Evolutionary conservation across 2,329 filamentous ascomycete species (phyloP).

Genomic region (Nemania diffusa): DNA sequence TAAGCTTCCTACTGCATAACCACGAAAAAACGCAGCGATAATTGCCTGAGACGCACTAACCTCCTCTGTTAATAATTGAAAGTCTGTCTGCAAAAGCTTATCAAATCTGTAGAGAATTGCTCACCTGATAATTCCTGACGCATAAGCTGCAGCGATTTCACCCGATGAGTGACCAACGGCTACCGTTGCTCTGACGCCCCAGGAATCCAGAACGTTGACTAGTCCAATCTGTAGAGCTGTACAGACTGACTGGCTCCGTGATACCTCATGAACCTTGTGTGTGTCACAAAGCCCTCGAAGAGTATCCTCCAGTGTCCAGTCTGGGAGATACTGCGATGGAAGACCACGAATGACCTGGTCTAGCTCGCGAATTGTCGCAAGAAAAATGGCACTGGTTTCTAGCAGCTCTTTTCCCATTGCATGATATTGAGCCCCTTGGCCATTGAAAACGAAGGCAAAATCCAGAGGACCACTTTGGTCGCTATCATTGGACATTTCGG

Average conservation of each 20-base stretch:
- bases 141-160: slow-evolving; percentile 56
- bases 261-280: not conserved
- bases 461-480: too few species aligned
- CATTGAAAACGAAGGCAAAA: slow-evolving; percentile 24
- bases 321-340: not conserved
- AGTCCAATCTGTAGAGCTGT: slow-evolving; percentile 1
- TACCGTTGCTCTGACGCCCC: slow-evolving; percentile 20
- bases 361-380: not conserved
- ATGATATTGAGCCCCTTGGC: slow-evolving; percentile 27
- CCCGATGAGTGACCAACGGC: slow-evolving; percentile 47
- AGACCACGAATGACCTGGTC: not conserved
- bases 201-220: slow-evolving; percentile 4
- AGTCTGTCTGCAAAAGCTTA: too few species aligned
- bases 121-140: not conserved
- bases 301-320: not conserved
- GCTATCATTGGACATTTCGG: too few species aligned
- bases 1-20: not conserved
- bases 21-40: not conserved
- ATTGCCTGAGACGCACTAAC: slow-evolving; percentile 6
- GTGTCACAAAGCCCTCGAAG: not conserved
- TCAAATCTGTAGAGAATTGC: too few species aligned
- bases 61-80: too few species aligned
- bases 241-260: not conserved
- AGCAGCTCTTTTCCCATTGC: slow-evolving; percentile 19
- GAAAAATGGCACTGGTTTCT: not conserved